Conservation (phyloP, 129 eudicot species). For the Pseudognaphalium luteoalbum region DNA sequence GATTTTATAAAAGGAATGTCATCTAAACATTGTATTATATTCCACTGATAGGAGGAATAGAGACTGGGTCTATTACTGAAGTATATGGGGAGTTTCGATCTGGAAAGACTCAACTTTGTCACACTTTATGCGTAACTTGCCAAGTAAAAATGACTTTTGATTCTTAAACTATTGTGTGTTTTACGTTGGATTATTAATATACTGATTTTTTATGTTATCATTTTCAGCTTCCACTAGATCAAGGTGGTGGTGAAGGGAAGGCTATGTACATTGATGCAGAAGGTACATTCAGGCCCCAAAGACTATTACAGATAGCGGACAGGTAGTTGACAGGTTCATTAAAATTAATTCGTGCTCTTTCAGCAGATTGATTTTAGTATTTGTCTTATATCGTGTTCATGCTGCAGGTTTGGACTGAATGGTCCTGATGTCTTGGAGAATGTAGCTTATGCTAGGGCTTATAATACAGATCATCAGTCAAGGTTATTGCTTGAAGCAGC, state of each 20-base stretch:
- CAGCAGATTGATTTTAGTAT: not conserved
- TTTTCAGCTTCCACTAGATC: conserved; percentile 85
- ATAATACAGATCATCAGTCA: conserved; percentile 94
- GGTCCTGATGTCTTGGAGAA: conserved; percentile 93
- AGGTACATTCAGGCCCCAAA: conserved; percentile 96
- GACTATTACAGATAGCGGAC: conserved; percentile 91
- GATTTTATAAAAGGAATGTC: not conserved
- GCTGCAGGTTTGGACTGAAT: conserved; percentile 78
- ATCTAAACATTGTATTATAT: not conserved
- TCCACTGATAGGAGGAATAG: conserved; percentile 68
- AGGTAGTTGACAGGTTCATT: conserved; percentile 40
- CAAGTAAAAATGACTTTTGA: conserved; percentile 49
- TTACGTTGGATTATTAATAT: not conserved
- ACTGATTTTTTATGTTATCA: not conserved
- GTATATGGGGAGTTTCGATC: conserved; percentile 88
- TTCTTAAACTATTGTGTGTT: not conserved
- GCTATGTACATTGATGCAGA: conserved; percentile 99
- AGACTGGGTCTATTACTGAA: conserved; percentile 92
- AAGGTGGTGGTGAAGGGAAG: conserved; percentile 99
- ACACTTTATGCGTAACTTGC: conserved; percentile 90
- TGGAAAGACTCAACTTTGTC: conserved; percentile 98
- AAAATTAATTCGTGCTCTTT: not conserved
- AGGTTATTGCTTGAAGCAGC: conserved; percentile 96
- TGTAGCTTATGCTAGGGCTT: conserved; percentile 96
- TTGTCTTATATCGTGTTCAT: not conserved